Evolutionary conservation across 2,329 filamentous ascomycete species (phyloP).

Genomic region (Neofusicoccum umdonicola): DNA sequence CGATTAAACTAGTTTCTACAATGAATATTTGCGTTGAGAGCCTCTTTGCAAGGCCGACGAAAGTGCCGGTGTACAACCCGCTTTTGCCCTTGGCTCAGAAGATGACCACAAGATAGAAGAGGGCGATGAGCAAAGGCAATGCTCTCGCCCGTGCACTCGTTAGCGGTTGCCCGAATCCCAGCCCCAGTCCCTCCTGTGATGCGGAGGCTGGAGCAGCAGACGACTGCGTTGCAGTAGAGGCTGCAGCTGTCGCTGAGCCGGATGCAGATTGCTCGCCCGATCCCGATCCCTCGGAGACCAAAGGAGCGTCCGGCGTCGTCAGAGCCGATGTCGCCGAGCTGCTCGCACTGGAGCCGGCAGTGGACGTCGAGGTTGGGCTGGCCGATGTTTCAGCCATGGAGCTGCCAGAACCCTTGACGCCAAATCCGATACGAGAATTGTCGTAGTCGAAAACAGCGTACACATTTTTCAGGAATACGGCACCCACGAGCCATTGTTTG

Average conservation of each 20-base stretch:
- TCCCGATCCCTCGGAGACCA: not conserved
- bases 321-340: not conserved
- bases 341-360: not conserved
- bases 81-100: not conserved
- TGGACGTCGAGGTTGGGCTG: not conserved
- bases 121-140: not conserved
- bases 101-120: not conserved
- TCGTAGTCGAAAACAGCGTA: conserved; percentile 83
- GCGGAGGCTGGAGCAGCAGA: not conserved
- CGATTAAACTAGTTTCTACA: conserved; percentile 6
- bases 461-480: conserved; percentile 85
- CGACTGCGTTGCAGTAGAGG: not conserved
- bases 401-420: conserved; percentile 23
- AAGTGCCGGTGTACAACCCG: not conserved
- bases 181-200: not conserved
- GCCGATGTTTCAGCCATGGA: conserved; percentile 13
- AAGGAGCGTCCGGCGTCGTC: not conserved
- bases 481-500: conserved; percentile 74
- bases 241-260: not conserved
- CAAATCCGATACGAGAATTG: conserved; percentile 57
- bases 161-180: not conserved
- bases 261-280: not conserved
- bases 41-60: not conserved
- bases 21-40: not conserved
- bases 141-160: not conserved